Evolutionary conservation across 352 stramenopile genomes (phyloP), one percentile per base, ranked within the genome.

Genomic region (Peronospora destructor): DNA sequence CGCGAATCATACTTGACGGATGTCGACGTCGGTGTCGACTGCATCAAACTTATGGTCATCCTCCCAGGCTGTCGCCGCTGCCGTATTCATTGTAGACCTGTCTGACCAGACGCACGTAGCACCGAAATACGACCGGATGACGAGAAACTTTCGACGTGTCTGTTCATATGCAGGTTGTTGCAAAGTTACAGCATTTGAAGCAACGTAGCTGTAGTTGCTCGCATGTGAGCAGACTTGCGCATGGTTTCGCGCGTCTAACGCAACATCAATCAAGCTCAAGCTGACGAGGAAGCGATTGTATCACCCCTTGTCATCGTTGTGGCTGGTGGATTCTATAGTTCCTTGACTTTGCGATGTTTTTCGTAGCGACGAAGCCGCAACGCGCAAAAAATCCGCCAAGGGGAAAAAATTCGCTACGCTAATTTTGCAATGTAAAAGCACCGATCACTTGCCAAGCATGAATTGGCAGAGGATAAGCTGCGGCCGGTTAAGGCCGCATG

Each of bases 81-180:
- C 49, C 28, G 25, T 23, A 14, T 14, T 43, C 45, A 40, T 45
- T 45, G 19, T 35, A 57, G 46, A 56, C 50, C 49, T 56, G 57
- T 53, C 52, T 57, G 51, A 42, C 50, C 42, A 32, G 38, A 45
- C 37, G 38, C 37, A 42, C 32, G 39, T 39, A 26, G 37, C 59
- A 68, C 54, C 55, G 59, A 64, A 61, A 32, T 23, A 53, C 59
- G 49, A 68, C 34, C 39, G 36, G 54, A 64, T 68, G 55, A 68
- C 48, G 36, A 61, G 41, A 55, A 64, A 61, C 63, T 64, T 68
- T 64, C 36, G 19, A 12, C 35, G 39, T 54, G 40, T 49, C 61
- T 49, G 49, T 45, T 64, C 42, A n/a, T 21, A 30, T 14, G 19
- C 28, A 45, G 46, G 26, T 52, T 35, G 45, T 63, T 40, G 55